Conservation (phyloP, 2,329 filamentous ascomycete genomes). For the Lecanicillium sp. region DNA sequence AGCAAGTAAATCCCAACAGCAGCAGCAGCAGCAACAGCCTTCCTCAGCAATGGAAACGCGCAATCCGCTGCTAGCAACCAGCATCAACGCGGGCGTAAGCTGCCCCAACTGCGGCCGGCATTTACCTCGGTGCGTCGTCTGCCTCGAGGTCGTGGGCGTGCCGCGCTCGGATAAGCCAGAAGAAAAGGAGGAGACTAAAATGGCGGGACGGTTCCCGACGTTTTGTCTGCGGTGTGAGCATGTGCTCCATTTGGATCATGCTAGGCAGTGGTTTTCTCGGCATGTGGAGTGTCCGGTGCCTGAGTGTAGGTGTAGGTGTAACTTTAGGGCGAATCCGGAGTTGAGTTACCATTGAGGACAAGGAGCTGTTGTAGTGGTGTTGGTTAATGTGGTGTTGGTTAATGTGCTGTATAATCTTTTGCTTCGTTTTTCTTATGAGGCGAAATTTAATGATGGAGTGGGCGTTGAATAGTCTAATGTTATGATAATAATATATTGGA, state of each 20-base stretch:
- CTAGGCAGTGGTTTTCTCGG: conserved; percentile 55
- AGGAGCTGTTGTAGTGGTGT: too few species aligned
- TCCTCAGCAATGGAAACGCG: conserved; percentile 25
- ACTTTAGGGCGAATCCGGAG: conserved; percentile 52
- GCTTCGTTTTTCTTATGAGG: too few species aligned
- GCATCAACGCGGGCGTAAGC: conserved; percentile 51
- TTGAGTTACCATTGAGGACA: conserved; percentile 40
- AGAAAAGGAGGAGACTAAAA: conserved; percentile 37
- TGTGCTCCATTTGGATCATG: conserved; percentile 59
- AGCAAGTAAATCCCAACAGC: not conserved
- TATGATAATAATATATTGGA: too few species aligned
- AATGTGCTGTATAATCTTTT: too few species aligned
- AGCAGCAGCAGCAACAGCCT: conserved; percentile 7
- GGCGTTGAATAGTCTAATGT: too few species aligned
- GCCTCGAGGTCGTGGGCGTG: conserved; percentile 57
- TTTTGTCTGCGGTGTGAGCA: conserved; percentile 63
- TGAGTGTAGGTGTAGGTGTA: conserved; percentile 59
- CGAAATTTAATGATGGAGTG: too few species aligned
- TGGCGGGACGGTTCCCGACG: conserved; percentile 54
- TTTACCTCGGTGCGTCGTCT: conserved; percentile 59
- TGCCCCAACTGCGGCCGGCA: conserved; percentile 61
- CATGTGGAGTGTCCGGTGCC: conserved; percentile 61
- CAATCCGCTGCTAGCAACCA: conserved; percentile 51
- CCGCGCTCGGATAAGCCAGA: conserved; percentile 52
- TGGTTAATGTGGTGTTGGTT: too few species aligned